A percentile compares a stretch with the other conserved stretches of the same genome.
Conservation (phyloP, 108 stramenopile genomes). For the Aurantiochytrium sp. region DNA sequence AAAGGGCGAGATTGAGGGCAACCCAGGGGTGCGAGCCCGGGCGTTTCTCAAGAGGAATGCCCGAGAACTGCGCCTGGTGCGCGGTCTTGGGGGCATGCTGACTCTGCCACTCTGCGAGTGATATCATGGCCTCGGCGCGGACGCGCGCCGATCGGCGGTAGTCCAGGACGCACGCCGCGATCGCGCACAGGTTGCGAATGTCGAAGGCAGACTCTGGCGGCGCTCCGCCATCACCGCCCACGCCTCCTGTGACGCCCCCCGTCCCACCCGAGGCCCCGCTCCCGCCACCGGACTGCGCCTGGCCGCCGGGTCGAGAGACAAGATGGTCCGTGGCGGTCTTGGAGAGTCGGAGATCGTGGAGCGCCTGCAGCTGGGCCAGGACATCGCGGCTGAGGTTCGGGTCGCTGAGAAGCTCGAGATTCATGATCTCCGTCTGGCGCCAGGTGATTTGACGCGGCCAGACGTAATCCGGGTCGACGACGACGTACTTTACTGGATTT, state of each 20-base stretch:
- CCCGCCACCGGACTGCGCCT: background rate
- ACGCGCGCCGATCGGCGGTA: background rate
- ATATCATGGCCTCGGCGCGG: background rate
- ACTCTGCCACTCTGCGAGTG: background rate
- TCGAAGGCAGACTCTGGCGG: background rate
- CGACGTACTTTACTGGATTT: background rate
- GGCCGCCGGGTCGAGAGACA: background rate
- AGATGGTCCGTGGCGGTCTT: background rate
- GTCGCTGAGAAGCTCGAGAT: constrained; percentile 23
- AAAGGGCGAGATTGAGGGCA: background rate
- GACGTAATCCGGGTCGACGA: background rate
- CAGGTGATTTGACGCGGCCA: constrained; percentile 2
- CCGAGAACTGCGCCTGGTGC: background rate
- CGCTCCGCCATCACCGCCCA: background rate
- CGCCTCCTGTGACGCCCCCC: too few relatives aligned
- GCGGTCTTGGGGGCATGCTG: background rate
- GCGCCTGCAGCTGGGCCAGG: background rate
- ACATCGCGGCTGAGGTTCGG: background rate
- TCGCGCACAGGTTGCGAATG: background rate
- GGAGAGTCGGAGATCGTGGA: background rate
- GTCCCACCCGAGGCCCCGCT: background rate
- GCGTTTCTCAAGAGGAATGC: background rate
- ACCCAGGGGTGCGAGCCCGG: constrained; percentile 11
- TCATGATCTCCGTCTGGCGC: constrained; percentile 15
- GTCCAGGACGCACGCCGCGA: background rate